These are phyloP conservation scores for Syncephalastrum monosporum DNA, from an alignment of 371 early-diverging fungal species.

Conservation along the genomic window DNA sequence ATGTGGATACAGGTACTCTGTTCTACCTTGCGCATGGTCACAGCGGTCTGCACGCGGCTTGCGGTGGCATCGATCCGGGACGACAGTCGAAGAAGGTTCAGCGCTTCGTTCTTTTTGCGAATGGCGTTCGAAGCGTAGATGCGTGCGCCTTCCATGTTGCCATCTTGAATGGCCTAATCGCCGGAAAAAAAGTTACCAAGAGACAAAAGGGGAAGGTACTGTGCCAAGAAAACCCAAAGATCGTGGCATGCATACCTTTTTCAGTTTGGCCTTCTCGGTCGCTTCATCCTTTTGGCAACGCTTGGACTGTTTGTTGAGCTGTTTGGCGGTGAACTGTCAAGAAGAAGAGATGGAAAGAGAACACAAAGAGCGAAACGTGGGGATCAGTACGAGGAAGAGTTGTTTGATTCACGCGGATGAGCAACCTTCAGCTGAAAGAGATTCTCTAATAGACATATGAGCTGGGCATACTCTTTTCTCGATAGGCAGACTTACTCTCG, in stretches of 20 bases:
- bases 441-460: conserved; percentile 8
- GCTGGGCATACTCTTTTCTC: neutral
- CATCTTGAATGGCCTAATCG: conserved; percentile 84
- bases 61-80: conserved; percentile 94
- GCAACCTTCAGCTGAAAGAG: conserved; percentile 10
- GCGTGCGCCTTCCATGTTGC: conserved; percentile 92
- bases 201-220: too few species aligned
- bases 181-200: neutral
- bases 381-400: neutral
- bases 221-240: too few species aligned
- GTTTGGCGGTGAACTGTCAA: conserved; percentile 88
- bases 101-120: conserved; percentile 92
- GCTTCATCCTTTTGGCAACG: conserved; percentile 85
- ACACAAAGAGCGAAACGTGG: neutral
- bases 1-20: neutral
- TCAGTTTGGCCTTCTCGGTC: conserved; percentile 80
- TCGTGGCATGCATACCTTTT: conserved; percentile 62
- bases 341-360: conserved; percentile 7
- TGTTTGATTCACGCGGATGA: neutral
- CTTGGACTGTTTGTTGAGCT: conserved; percentile 82
- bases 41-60: conserved; percentile 91
- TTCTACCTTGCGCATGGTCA: conserved; percentile 84
- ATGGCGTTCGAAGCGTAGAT: conserved; percentile 97
- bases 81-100: conserved; percentile 84
- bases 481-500: conserved; percentile 13